Evolutionary conservation across 805 yeast genomes (phyloP).

Genomic region (Tanozyma kutaoensis): DNA sequence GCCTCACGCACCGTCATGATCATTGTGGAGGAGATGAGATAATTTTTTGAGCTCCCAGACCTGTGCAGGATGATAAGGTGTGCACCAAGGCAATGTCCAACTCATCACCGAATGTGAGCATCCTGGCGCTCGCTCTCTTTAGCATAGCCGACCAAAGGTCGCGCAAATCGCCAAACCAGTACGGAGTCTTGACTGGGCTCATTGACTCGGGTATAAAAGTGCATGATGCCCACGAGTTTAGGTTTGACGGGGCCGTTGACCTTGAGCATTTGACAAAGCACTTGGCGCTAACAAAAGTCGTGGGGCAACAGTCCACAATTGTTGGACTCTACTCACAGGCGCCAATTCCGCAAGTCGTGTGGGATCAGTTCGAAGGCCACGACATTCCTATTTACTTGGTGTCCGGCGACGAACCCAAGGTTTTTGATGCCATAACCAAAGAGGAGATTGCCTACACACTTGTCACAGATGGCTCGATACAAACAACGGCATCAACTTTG

Average conservation of each 20-base stretch:
- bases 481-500: constrained; percentile 18
- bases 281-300: constrained; percentile 13
- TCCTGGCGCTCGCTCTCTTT: constrained; percentile 15
- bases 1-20: constrained; percentile 27
- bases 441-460: constrained; percentile 6
- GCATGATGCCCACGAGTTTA: constrained; percentile 17
- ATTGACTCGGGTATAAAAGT: constrained; percentile 4
- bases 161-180: constrained; percentile 6
- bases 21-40: constrained; percentile 1
- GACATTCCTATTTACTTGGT: neutral
- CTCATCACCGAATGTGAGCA: constrained; percentile 1
- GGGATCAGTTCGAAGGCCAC: constrained; percentile 4
- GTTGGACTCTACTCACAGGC: constrained; percentile 16
- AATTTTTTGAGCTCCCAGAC: neutral
- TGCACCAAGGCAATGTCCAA: neutral
- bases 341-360: constrained; percentile 1
- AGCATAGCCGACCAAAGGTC: constrained; percentile 17
- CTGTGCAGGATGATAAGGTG: neutral
- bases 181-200: constrained; percentile 19
- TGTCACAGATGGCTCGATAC: constrained; percentile 16
- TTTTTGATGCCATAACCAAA: constrained; percentile 1
- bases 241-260: constrained; percentile 9
- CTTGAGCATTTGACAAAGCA: constrained; percentile 11
- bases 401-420: constrained; percentile 1
- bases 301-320: constrained; percentile 12